Evolutionary conservation across 768 basidiomycete species (phyloP).

Genomic region (Suillus placidus): DNA sequence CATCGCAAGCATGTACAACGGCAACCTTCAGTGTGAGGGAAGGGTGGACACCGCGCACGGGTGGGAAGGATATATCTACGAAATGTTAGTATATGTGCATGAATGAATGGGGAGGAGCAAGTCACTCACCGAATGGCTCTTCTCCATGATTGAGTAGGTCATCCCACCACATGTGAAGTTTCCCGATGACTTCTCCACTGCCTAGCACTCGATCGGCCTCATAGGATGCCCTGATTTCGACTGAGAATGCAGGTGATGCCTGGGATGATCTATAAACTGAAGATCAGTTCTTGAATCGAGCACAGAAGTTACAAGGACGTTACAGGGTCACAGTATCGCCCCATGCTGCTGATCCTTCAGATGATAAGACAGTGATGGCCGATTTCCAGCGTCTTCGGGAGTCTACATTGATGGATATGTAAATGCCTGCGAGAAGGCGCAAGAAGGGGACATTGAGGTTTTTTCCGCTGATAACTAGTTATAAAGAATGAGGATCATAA

Average conservation of each 20-base stretch:
- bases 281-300: not conserved
- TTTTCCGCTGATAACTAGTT: too few relatives aligned
- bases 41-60: not conserved
- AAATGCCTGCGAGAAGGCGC: too few relatives aligned
- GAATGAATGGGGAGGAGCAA: not conserved
- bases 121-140: not conserved
- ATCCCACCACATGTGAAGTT: not conserved
- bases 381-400: too few relatives aligned
- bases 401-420: too few relatives aligned
- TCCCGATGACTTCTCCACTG: not conserved
- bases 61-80: not conserved
- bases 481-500: too few relatives aligned
- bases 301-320: too few relatives aligned
- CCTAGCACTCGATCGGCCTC: not conserved
- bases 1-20: not conserved
- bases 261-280: not conserved
- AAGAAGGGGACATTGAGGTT: too few relatives aligned
- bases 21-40: not conserved
- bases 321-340: too few relatives aligned
- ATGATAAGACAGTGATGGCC: too few relatives aligned
- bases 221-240: not conserved
- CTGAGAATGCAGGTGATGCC: not conserved
- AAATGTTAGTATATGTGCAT: not conserved
- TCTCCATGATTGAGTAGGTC: not conserved
- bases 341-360: too few relatives aligned